Base-by-base conservation (phyloP, 2,329 filamentous ascomycete species). In the Tolypocladium amazonense region DNA sequence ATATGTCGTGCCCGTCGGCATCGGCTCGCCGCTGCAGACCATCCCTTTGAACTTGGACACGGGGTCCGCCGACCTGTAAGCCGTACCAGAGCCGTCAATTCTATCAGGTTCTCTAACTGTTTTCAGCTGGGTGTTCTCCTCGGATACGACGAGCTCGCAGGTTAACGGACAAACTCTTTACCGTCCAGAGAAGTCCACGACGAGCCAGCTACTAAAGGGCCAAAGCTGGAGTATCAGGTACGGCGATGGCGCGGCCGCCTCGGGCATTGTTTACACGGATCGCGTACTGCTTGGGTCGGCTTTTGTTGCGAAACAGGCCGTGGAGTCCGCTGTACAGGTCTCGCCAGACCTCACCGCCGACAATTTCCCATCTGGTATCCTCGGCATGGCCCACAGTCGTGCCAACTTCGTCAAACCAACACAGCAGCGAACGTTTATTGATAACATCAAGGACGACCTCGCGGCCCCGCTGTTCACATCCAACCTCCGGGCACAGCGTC, bases 11-110 rank as follows among this genome's bases (percentile, higher is more conserved):
- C 83, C 86, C 0, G 82, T 91, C 55, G 78, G 76, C 2, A 76
- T 91, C 62, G 89, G 88, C 53, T 80, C 68, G 1, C 79, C 78
- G 7, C 64, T 70, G 7, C 84, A 87, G 65, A 81, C 75, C 3
- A 69, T 90, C 63, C 80, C 84, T 61, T 70, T 92, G 62, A 87
- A 90, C 69, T 81, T 92, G 62, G 89, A 92, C 65, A 92, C 88
- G 18, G 74, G 74, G 4, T 76, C 74, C 15, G 65, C 87, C 79
- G 63, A 88, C 78, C 63, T 76, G 73, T 74, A 67, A 68, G 72
- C 60, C 25, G 7, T 1, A 8, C 27, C 7, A 1, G 23, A 3
- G n/a, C 41, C 9, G 11, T 27, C 33, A 9, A 4, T 25, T 47
- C 11, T 18, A 18, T n/a, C 25, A 7, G 8, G 15, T 30, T 63